These are phyloP conservation scores for Phytomonas sp. DNA, from an alignment of 208 protist genomes.

Conservation along the genomic window DNA sequence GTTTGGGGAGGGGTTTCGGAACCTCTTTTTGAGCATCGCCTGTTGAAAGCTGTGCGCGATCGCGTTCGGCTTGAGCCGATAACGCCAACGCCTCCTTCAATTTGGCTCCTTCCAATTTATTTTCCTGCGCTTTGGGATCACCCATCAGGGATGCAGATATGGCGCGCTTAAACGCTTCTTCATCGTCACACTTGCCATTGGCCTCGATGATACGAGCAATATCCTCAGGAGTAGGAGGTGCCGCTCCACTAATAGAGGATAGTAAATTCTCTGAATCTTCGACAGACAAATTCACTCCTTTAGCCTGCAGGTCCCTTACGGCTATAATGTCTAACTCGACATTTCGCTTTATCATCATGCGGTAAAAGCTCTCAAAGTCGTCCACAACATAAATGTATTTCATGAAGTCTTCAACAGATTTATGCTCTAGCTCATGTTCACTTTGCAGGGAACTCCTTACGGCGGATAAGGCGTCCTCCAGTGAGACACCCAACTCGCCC, in stretches of 20 bases:
- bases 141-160: constrained; percentile 69
- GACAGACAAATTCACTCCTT: constrained; percentile 7
- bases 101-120: constrained; percentile 60
- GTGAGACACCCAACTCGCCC: constrained; percentile 60
- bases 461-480: constrained; percentile 41
- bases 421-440: constrained; percentile 2
- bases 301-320: constrained; percentile 24
- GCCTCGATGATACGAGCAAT: constrained; percentile 1
- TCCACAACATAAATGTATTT: constrained; percentile 75
- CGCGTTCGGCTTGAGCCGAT: constrained; percentile 34
- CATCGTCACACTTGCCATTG: constrained; percentile 64
- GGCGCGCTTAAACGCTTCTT: constrained; percentile 59
- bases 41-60: background rate
- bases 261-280: background rate
- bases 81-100: constrained; percentile 58
- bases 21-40: background rate
- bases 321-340: constrained; percentile 86
- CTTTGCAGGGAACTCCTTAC: constrained; percentile 26
- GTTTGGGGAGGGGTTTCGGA: background rate
- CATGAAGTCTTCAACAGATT: constrained; percentile 22
- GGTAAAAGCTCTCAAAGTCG: constrained; percentile 84
- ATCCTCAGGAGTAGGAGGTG: background rate
- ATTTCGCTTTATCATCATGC: constrained; percentile 89
- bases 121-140: constrained; percentile 17
- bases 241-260: background rate